Evolutionary conservation across 176 grass and related monocot genomes (phyloP), one percentile per base, ranked within the genome.

Genomic region (Pharus latifolius): DNA sequence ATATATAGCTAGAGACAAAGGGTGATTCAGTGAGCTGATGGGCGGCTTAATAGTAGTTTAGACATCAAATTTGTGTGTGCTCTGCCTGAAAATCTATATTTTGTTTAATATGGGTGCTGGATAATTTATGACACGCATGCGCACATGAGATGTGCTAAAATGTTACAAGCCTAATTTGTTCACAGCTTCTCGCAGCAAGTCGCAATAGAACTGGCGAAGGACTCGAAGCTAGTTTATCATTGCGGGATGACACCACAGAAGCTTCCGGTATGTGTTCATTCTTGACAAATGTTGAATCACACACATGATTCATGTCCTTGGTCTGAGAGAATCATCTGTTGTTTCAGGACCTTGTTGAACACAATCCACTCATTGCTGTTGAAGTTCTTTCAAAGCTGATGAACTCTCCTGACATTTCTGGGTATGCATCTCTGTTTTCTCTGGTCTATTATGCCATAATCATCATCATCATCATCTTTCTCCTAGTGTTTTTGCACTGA

Each of bases 361-460:
- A 99, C 58, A 99, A 99, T 70, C 95, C 95, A 28, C 51, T 99
- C 25, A 94, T 99, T 69, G 90, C 95, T 45, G 95, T 99, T 35
- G 95, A 99, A 80, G 84, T 99, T 81, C 90, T 99, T 51, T 94
- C 95, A 4, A 99, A 99, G 72, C 74, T 94, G 73, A 99, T 99
- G 81, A 83, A 94, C 51, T 91, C 95, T 60, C 75, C 90, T 73
- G 95, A 99, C 88, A 90, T 99, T 75, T 52, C 84, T 59, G 90
- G 81, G 95, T 99, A 83, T 58, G 20, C 44, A 19, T 74, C 17
- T 74, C 63, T 43, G 24, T 69, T 88, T 63, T 73, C 24, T 72
- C 7, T 22, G 45, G 3, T 65, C 31, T 67, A 43, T 63, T 57
- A 24, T 53, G 16, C 41, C 46, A 41, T 62, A 38, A 72, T 61